phyloP scores from a whole-genome alignment of 1,284 basidiomycete genomes.

The Irpex lacteus region DNA sequence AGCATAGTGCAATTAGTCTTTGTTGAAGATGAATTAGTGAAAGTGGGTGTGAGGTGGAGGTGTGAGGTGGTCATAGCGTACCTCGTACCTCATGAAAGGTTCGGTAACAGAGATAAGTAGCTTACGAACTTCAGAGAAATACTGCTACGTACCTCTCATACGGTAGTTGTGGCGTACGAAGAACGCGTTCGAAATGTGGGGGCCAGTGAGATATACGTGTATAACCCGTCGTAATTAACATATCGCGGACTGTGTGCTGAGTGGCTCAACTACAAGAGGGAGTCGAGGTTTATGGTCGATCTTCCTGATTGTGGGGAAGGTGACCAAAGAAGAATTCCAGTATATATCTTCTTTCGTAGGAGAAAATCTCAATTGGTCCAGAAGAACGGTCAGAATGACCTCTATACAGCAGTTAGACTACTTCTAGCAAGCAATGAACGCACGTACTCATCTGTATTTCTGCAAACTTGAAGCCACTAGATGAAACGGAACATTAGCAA shows the following conservation, averaged over 20 bases:
- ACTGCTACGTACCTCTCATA: no score
- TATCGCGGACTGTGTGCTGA: background rate
- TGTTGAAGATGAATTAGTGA: no score
- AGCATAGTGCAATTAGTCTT: no score
- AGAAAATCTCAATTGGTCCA: background rate
- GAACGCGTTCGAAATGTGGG: background rate
- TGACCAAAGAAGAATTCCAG: slow-evolving; percentile 2
- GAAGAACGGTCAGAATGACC: slow-evolving; percentile 3
- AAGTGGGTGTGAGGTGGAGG: no score
- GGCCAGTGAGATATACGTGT: background rate
- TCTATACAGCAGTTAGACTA: background rate
- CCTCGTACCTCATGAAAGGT: no score
- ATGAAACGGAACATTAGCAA: background rate
- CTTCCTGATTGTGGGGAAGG: slow-evolving; percentile 1
- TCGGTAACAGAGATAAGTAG: no score
- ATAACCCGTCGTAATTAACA: background rate
- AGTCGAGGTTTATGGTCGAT: background rate
- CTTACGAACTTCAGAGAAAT: no score
- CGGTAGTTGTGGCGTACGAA: no score
- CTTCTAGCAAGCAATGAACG: background rate
- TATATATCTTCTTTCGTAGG: background rate
- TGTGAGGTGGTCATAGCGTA: no score
- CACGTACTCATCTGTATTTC: slow-evolving; percentile 30
- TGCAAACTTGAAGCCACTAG: slow-evolving; percentile 29
- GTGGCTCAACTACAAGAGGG: background rate